Base-by-base conservation (phyloP, 2,329 filamentous ascomycete genomes). In the Aspergillus niger region DNA sequence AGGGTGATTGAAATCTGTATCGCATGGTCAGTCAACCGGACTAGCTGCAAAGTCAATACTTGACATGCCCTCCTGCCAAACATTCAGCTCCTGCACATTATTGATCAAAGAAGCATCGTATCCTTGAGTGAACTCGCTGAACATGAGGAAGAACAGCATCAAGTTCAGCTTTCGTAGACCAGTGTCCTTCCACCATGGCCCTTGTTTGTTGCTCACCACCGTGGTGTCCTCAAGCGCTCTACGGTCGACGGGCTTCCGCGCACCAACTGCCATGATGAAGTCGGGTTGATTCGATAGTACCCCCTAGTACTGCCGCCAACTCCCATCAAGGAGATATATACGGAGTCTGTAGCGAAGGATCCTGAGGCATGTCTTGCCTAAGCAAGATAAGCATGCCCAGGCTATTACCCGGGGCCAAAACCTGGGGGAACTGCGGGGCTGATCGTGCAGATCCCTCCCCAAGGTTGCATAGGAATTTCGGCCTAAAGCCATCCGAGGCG, bases 51-150 rank as follows among this genome's bases (percentile, higher is more conserved):
- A 17, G 5, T n/a, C 8, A 17, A 32, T 30, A 22, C 13, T 44
- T 7, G 26, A 22, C 47, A 50, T 22, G n/a, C 47, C 47, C 15
- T 50, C 47, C 8, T 50, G 47, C 47, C 47, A 50, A n/a, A 50
- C 47, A 17, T 4, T 30, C 47, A 50, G n/a, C n/a, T 50, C 47
- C n/a, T 50, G 47, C 26, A 50, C 47, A 8, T 50, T 50, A 13
- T 50, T 50, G 47, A 50, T 50, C 26, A 50, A 50, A 8, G 47
- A 50, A 4, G 47, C 47, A 32, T 50, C 47, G 15, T 50, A 50
- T 6, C 47, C 47, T 50, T 50, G 47, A 30, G 47, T 50, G n/a
- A 50, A 50, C 47, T 50, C 47, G 47, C 47, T 50, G n/a, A 50
- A 50, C 47, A 50, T 50, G 47, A 50, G 47, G 8, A 50, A 50